phyloP scores from a whole-genome alignment of 225 moss, liverwort and hornwort genomes.

The Marchantia paleacea region DNA sequence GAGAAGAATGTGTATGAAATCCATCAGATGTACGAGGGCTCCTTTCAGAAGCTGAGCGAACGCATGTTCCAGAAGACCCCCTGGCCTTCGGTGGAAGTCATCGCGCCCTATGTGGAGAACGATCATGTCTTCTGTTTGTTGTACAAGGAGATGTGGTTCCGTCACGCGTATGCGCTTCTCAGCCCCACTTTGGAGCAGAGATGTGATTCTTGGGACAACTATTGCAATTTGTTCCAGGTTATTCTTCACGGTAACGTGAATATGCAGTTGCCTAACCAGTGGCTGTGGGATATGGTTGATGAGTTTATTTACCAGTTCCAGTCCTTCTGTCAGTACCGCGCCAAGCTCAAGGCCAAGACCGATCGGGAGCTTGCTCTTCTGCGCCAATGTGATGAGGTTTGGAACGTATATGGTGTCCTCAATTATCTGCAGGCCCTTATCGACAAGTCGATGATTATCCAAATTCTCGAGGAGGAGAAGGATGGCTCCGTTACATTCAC shows the following conservation, averaged over 20 bases:
- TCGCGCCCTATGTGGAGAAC: constrained; percentile 88
- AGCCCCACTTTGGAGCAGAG: constrained; percentile 93
- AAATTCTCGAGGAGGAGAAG: constrained; percentile 96
- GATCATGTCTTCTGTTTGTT: constrained; percentile 96
- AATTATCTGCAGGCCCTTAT: constrained; percentile 96
- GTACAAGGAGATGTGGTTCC: constrained; percentile 99
- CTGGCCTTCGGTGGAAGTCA: constrained; percentile 89
- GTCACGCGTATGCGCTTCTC: constrained; percentile 87
- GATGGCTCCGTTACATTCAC: constrained; percentile 92
- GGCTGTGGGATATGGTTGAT: constrained; percentile 99
- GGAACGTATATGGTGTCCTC: constrained; percentile 94
- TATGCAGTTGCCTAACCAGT: constrained; percentile 98
- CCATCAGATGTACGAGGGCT: constrained; percentile 99
- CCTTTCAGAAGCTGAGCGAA: constrained; percentile 96
- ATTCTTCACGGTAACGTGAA: constrained; percentile 96
- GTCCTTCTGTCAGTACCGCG: constrained; percentile 97
- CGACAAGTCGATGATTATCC: constrained; percentile 93
- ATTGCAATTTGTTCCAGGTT: constrained; percentile 94
- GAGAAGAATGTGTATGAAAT: constrained; percentile 99
- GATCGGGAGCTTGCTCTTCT: constrained; percentile 86
- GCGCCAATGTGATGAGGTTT: constrained; percentile 95
- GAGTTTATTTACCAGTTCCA: constrained; percentile 99
- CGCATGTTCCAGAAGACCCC: constrained; percentile 92
- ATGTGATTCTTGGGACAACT: constrained; percentile 98
- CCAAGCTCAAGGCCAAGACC: constrained; percentile 91